phyloP scores from a whole-genome alignment of 2,329 filamentous ascomycete genomes.

The Amylocarpus encephaloides region DNA sequence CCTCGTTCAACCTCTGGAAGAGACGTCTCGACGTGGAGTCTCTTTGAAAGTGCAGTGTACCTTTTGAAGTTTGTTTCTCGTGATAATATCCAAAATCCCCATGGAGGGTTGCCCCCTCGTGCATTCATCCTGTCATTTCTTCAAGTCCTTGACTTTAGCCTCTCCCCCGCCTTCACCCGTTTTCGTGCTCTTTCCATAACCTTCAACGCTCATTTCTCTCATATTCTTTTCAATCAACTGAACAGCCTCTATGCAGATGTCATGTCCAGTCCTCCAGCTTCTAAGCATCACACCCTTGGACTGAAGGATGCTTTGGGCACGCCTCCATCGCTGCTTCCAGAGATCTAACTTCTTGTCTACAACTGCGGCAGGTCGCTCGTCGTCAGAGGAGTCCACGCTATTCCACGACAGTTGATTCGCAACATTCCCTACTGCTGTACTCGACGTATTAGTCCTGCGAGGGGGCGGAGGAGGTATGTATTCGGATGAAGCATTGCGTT shows the following conservation, averaged over 20 bases:
- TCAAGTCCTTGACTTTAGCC: slow-evolving; percentile 31
- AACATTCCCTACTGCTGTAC: slow-evolving; percentile 5
- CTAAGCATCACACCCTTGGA: slow-evolving; percentile 60
- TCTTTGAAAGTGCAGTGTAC: no score
- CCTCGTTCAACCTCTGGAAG: no score
- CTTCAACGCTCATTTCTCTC: slow-evolving; percentile 36
- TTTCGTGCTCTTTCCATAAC: slow-evolving; percentile 28
- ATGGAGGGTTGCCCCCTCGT: neutral
- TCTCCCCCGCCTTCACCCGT: slow-evolving; percentile 28
- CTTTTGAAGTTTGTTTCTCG: no score
- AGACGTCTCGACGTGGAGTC: no score
- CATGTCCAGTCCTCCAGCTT: slow-evolving; percentile 66
- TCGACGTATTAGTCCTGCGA: slow-evolving; percentile 9
- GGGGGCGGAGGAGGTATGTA: slow-evolving; percentile 20
- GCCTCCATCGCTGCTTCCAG: slow-evolving; percentile 62
- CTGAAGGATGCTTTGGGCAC: slow-evolving; percentile 58
- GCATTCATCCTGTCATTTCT: slow-evolving; percentile 8
- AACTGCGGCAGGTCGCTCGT: slow-evolving; percentile 23
- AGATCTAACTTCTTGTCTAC: slow-evolving; percentile 64
- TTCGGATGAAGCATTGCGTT: slow-evolving; percentile 6
- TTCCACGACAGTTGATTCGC: slow-evolving; percentile 20
- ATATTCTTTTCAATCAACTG: slow-evolving; percentile 54
- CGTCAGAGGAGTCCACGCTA: slow-evolving; percentile 24
- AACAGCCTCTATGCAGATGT: slow-evolving; percentile 61
- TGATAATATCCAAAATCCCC: neutral